Conservation (phyloP, 2,329 filamentous ascomycete genomes). For the Teratosphaeria gauchensis region DNA sequence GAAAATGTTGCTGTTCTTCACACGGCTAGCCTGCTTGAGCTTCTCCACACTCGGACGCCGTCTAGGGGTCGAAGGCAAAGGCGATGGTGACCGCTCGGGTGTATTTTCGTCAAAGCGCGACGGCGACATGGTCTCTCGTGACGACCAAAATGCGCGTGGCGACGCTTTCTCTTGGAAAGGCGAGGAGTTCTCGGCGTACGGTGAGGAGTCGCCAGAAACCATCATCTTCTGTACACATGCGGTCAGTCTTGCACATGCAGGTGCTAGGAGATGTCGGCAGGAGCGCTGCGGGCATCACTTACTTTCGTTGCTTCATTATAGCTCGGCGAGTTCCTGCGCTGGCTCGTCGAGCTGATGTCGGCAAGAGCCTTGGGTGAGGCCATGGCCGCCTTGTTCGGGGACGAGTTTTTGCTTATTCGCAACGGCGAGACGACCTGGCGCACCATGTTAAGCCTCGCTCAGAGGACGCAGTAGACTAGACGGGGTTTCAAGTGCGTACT, state of each 20-base stretch:
- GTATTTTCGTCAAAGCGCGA: constrained; percentile 63
- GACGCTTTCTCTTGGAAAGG: constrained; percentile 51
- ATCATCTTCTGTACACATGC: constrained; percentile 50
- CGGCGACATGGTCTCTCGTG: constrained; percentile 56
- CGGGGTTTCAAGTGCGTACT: constrained; percentile 4
- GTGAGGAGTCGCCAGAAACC: constrained; percentile 66
- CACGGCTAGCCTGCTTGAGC: constrained; percentile 84
- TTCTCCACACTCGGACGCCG: constrained; percentile 90
- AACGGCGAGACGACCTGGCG: constrained; percentile 64
- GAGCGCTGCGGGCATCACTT: constrained; percentile 12
- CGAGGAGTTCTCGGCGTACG: constrained; percentile 41
- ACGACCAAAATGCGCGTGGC: constrained; percentile 85
- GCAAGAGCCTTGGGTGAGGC: constrained; percentile 66
- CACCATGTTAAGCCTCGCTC: constrained; percentile 9
- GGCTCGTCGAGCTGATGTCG: constrained; percentile 79
- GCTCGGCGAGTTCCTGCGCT: constrained; percentile 83
- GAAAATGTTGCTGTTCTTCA: constrained; percentile 97
- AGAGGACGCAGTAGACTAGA: background rate
- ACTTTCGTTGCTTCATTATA: constrained; percentile 71
- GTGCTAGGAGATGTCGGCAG: background rate
- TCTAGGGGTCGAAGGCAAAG: constrained; percentile 49
- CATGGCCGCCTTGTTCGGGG: constrained; percentile 48
- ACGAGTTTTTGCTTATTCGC: constrained; percentile 64
- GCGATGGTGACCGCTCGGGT: constrained; percentile 44
- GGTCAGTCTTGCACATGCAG: constrained; percentile 12